phyloP scores from a whole-genome alignment of 148 eudicot species.

The Euryodendron excelsum region DNA sequence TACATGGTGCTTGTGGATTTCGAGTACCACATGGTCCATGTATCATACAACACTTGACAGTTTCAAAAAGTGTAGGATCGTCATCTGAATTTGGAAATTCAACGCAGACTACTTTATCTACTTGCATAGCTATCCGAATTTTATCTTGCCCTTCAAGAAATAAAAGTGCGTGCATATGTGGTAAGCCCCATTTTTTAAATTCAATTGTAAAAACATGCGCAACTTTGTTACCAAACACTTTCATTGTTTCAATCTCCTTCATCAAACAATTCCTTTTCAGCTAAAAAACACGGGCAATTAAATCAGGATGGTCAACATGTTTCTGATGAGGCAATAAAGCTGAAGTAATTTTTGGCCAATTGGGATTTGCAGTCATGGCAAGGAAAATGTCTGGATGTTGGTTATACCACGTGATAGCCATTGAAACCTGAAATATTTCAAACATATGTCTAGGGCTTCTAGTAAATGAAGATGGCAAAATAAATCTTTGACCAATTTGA shows the following conservation, averaged over 20 bases:
- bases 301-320: background rate
- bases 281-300: background rate
- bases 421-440: background rate
- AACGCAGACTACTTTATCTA: background rate
- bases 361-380: background rate
- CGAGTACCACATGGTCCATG: slow-evolving; percentile 4
- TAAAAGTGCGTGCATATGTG: background rate
- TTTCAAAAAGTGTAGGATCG: background rate
- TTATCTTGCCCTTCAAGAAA: background rate
- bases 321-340: background rate
- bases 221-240: background rate
- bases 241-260: background rate
- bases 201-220: background rate
- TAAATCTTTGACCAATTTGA: background rate
- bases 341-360: background rate
- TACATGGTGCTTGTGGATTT: background rate
- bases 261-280: background rate
- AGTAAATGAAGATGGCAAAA: background rate
- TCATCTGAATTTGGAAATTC: background rate
- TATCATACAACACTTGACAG: background rate
- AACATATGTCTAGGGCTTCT: background rate
- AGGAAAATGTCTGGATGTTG: background rate
- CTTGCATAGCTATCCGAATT: background rate
- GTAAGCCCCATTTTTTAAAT: background rate
- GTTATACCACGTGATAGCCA: background rate